Base-by-base conservation (phyloP, 148 eudicot species). In the Cornus controversa region DNA sequence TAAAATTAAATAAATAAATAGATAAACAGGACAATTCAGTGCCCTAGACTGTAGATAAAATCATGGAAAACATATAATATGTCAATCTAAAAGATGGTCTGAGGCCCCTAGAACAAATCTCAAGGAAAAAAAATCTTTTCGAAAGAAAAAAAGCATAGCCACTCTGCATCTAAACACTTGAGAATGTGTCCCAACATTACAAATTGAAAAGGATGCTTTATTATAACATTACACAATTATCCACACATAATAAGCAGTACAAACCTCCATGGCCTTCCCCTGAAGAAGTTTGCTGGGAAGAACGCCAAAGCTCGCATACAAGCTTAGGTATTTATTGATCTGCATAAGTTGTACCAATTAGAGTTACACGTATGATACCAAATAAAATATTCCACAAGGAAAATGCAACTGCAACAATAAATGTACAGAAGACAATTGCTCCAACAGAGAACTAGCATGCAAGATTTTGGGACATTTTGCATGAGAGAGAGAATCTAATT, bases 281-380 rank as follows among this genome's bases (percentile, higher is more conserved):
- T 86, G 90, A 83, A 93, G 86, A 75, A 90, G 85, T 80, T 87
- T 80, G 88, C 98, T 95, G 20, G 99, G 97, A 68, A 85, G 96
- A 75, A 87, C 72, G 66, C 96, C 94, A 81, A 74, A 84, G 36
- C 87, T 90, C 71, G 81, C 66, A 79, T 82, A 89, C 76, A 90
- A 75, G 79, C 82, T 83, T 28, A 95, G 81, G 79, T 93, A 95
- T 62, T 95, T 91, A 84, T 81, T 87, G 31, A 95, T 90, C 99
- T 95, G 96, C 89, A 85, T 27, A 62, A 62, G 18, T 28, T 63
- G 40, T 84, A 84, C 62, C 65, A 67, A 66, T 9, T 62, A 57
- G 64, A 78, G 64, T 34, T 29, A 69, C 29, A 47, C 36, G 45
- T 16, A 16, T 68, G 29, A 16, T 31, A 16, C 13, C 36, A 70